phyloP scores from a whole-genome alignment of 495 filamentous ascomycete species.

The Letharia columbiana region DNA sequence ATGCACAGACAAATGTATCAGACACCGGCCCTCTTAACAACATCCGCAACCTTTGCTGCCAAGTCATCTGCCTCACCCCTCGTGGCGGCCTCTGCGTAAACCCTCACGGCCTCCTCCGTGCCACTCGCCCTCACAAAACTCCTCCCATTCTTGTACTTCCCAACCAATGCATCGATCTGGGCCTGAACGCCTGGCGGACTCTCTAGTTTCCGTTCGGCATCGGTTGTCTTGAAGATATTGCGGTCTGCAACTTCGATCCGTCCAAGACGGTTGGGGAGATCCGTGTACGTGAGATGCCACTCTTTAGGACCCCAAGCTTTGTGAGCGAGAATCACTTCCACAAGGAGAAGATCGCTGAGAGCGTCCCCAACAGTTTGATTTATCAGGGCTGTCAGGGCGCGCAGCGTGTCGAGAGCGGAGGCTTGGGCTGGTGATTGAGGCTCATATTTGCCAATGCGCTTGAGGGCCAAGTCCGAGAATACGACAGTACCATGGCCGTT shows the following conservation, averaged over 20 bases:
- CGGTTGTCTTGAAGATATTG: slow-evolving; percentile 76
- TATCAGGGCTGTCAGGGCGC: slow-evolving; percentile 76
- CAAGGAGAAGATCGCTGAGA: slow-evolving; percentile 89
- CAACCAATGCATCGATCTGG: slow-evolving; percentile 76
- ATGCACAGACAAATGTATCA: background rate
- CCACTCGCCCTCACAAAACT: slow-evolving; percentile 88
- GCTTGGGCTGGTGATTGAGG: slow-evolving; percentile 89
- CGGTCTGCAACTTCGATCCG: slow-evolving; percentile 84
- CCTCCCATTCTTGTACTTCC: slow-evolving; percentile 82
- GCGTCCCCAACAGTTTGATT: slow-evolving; percentile 98
- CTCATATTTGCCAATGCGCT: slow-evolving; percentile 62
- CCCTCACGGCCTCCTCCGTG: slow-evolving; percentile 91
- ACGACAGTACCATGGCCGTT: slow-evolving; percentile 96
- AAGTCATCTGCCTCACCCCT: slow-evolving; percentile 78
- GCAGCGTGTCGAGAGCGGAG: slow-evolving; percentile 70
- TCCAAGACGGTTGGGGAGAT: slow-evolving; percentile 89
- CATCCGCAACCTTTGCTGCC: slow-evolving; percentile 67
- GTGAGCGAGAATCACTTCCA: slow-evolving; percentile 91
- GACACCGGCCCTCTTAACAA: slow-evolving; percentile 41
- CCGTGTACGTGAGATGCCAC: slow-evolving; percentile 90
- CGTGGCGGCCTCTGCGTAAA: slow-evolving; percentile 93
- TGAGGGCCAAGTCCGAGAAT: slow-evolving; percentile 75
- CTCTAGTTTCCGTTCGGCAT: slow-evolving; percentile 82
- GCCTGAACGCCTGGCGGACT: slow-evolving; percentile 69
- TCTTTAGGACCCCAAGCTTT: slow-evolving; percentile 84